These are phyloP conservation scores for Rhodamnia rubescens DNA, from an alignment of 345 rosid genomes.

Conservation along the genomic window DNA sequence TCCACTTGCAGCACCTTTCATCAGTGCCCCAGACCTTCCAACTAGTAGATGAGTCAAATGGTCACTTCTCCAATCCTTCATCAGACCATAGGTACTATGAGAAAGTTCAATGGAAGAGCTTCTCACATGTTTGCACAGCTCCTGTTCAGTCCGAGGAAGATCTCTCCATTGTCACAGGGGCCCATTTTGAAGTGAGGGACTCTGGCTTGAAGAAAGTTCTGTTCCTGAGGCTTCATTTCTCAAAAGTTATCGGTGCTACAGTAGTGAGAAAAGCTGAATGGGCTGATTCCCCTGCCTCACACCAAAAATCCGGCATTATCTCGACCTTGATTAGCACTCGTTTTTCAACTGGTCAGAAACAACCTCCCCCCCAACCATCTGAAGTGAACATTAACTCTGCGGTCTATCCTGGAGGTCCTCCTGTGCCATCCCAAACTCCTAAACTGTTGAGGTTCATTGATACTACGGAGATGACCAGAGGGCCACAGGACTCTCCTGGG, in stretches of 20 bases:
- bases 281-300: constrained; percentile 35
- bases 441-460: constrained; percentile 34
- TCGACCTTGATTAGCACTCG: constrained; percentile 39
- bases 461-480: constrained; percentile 40
- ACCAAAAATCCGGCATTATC: constrained; percentile 31
- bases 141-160: constrained; percentile 34
- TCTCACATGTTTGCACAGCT: constrained; percentile 38
- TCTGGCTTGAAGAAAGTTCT: constrained; percentile 26
- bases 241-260: constrained; percentile 22
- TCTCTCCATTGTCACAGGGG: constrained; percentile 36
- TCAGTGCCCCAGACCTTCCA: constrained; percentile 39
- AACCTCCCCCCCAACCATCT: constrained; percentile 30
- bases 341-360: constrained; percentile 21
- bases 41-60: constrained; percentile 17
- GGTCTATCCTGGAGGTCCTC: constrained; percentile 38
- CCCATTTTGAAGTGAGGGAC: constrained; percentile 28
- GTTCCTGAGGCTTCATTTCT: constrained; percentile 31
- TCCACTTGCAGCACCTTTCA: constrained; percentile 44
- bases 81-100: constrained; percentile 14
- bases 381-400: constrained; percentile 44
- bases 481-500: constrained; percentile 40
- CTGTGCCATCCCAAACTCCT: constrained; percentile 30
- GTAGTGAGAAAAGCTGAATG: constrained; percentile 21
- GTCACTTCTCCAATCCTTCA: constrained; percentile 1
- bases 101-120: constrained; percentile 43